Base-by-base conservation (phyloP, 176 grass and related monocot species). In the Carex littledalei region DNA sequence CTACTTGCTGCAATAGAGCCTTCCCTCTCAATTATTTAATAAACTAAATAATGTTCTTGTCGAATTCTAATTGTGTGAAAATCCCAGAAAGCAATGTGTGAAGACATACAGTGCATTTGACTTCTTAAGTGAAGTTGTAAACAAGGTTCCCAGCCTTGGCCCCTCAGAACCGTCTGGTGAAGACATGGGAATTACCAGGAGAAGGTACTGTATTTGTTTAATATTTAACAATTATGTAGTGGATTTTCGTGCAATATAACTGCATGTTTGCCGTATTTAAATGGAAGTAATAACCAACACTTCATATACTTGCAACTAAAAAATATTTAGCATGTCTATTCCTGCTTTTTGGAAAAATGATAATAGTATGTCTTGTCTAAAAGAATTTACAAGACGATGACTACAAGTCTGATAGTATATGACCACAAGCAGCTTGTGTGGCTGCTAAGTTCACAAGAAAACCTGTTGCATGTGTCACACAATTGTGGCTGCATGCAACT, bases 51-150 rank as follows among this genome's bases (percentile, higher is more conserved):
- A 86, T 75, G 45, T 57, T 35, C 12, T 60, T 26, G 16, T 74
- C 69, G 17, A 59, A 85, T 89, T 72, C 72, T 37, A 59, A 84
- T 88, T 71, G 66, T 89, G 22, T 90, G 78, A 84, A 31, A 84
- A 89, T 57, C 81, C 74, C 87, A 99, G 96, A 88, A 99, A 99
- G 87, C 96, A 99, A 87, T 99, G 96, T 88, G 96, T 99, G 79
- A 99, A 95, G 85, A 94, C 85, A 70, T 95, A 94, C 81, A 92
- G 86, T 81, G 94, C 91, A 92, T 99, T 95, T 92, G 96, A 99
- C 91, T 99, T 99, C 90, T 88, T 99, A 87, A 95, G 72, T 79
- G 96, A 95, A 88, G 89, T 99, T 85, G 93, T 92, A 83, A 95
- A 85, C 87, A 99, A 99, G 87, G 96, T 99, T 85, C 93, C 96